phyloP scores from a whole-genome alignment of 345 rosid genomes.

The Eucalyptus marginata region DNA sequence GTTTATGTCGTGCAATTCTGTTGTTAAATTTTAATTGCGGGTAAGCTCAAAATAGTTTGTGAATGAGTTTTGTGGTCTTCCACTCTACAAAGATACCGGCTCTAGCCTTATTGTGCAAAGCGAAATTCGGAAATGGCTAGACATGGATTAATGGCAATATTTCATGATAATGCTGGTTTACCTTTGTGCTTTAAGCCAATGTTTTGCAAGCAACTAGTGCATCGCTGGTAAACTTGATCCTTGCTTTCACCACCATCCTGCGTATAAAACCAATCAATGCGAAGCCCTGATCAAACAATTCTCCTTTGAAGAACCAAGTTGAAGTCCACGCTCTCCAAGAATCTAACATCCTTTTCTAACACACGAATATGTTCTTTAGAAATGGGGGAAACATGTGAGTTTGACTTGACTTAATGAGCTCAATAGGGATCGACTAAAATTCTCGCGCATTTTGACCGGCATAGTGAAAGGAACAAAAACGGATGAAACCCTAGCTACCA shows the following conservation, averaged over 20 bases:
- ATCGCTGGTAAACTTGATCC: conserved; percentile 58
- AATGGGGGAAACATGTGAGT: background rate
- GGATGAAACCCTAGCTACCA: background rate
- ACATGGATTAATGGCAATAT: background rate
- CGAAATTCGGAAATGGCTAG: background rate
- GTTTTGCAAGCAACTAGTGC: conserved; percentile 56
- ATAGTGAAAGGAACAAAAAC: background rate
- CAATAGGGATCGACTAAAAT: background rate
- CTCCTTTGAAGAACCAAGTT: background rate
- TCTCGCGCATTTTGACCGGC: background rate
- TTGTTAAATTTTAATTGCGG: background rate
- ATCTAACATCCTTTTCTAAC: background rate
- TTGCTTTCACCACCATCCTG: conserved; percentile 81
- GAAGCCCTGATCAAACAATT: background rate
- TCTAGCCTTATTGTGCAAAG: background rate
- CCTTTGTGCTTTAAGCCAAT: conserved; percentile 69
- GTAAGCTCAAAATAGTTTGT: background rate
- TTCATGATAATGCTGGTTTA: background rate
- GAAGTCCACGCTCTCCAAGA: background rate
- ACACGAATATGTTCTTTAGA: background rate
- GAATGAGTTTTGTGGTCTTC: background rate
- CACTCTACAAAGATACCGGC: background rate
- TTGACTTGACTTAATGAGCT: background rate
- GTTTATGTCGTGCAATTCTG: background rate
- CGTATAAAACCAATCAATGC: background rate